A percentile compares a stretch with the other conserved stretches of the same genome.
Conservation (phyloP, 2,329 filamentous ascomycete genomes). For the Microdochium trichocladiopsis region DNA sequence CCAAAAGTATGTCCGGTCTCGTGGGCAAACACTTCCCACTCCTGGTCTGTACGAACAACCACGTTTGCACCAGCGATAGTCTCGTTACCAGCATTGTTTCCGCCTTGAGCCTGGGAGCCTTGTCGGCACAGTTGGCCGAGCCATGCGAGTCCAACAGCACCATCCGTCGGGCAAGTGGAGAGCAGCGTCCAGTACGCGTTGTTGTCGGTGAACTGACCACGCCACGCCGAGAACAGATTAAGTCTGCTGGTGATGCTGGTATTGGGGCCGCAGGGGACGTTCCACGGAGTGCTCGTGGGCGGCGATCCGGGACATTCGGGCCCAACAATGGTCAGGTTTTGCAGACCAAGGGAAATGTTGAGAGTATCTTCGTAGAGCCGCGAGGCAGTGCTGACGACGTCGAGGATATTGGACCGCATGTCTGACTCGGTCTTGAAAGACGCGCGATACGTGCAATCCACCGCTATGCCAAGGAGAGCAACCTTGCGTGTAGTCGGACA, state of each 20-base stretch:
- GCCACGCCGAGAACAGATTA: constrained; percentile 84
- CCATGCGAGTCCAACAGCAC: constrained; percentile 90
- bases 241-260: constrained; percentile 68
- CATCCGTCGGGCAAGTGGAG: constrained; percentile 72
- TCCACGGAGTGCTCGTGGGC: constrained; percentile 70
- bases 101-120: constrained; percentile 47
- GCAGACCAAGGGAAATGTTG: constrained; percentile 87
- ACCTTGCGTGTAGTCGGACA: constrained; percentile 89
- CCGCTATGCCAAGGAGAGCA: constrained; percentile 83
- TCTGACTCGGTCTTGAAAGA: constrained; percentile 59
- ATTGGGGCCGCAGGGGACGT: constrained; percentile 61
- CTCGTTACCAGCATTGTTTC: constrained; percentile 48
- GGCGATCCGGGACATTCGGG: constrained; percentile 65
- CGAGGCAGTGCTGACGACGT: constrained; percentile 79
- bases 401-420: constrained; percentile 71
- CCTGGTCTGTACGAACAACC: constrained; percentile 72
- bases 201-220: constrained; percentile 65
- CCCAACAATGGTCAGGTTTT: constrained; percentile 75
- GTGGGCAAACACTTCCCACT: constrained; percentile 96
- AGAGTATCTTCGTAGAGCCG: constrained; percentile 84
- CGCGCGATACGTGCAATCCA: constrained; percentile 81
- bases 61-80: constrained; percentile 84
- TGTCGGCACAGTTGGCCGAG: constrained; percentile 74
- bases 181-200: constrained; percentile 94
- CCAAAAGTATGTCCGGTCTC: constrained; percentile 93